Base-by-base conservation (phyloP, 2,329 filamentous ascomycete genomes). In the Diplodia sapinea region DNA sequence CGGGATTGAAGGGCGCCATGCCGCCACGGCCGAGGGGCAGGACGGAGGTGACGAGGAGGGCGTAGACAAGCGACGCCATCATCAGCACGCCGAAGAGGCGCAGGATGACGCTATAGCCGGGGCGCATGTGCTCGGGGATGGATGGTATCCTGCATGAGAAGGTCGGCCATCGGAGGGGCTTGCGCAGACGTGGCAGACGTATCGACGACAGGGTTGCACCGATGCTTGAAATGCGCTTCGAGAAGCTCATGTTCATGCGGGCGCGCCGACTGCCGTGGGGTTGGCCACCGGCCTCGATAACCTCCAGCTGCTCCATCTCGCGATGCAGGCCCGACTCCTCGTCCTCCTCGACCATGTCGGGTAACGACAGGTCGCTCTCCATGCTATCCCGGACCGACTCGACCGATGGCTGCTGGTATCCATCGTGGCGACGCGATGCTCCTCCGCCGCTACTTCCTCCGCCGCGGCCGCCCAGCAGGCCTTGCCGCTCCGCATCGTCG, bases 1-100 rank as follows among this genome's bases (percentile, higher is more conserved):
- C 93, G 1, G 94, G 90, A 72, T 95, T 91, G 78, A 94, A 96
- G 76, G 91, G 87, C 73, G 91, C 87, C 74, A 85, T 81, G 29
- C 87, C 87, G 68, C 85, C 86, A 54, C 88, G 87, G 72, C 87
- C 85, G 71, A 90, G 86, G 49, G 88, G 88, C 74, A 97, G 92
- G 50, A 97, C 79, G 79, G 96, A 91, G 76, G 91, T 93, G 70
- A 94, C 87, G 75, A 98, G 94, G 61, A 98, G 83, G 65, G 94
- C 81, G 79, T 96, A 98, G 52, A 97, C 84, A 70, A 96, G 85
- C 20, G 88, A 86, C 56, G 94, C 82, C 13, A 98, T 88, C 55
- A 96, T 80, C 57, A 93, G 81, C 13, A 96, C 81, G 1, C 91
- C 93, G 68, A 93, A 85, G 40, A 95, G 76, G 36, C 94, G 88